A percentile compares a stretch with the other conserved stretches of the same genome.
Conservation (phyloP, 352 stramenopile species). For the Peronospora destructor region DNA sequence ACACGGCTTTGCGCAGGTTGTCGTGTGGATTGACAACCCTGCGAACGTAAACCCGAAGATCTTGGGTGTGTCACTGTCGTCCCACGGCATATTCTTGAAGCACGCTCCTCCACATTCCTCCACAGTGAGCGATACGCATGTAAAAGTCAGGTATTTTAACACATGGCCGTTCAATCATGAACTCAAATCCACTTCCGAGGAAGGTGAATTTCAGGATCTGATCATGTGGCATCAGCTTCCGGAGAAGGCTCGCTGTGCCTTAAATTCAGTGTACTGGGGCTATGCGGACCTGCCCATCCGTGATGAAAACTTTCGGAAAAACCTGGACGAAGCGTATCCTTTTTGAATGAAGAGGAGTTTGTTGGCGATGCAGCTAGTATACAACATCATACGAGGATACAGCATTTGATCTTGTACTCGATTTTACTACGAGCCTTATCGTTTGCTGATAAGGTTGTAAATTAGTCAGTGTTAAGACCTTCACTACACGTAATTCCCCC, state of each 20-base stretch:
- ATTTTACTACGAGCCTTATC: too few relatives aligned
- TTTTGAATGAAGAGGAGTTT: conserved; percentile 1
- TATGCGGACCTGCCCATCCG: conserved; percentile 24
- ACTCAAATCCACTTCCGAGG: conserved; percentile 11
- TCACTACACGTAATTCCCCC: too few relatives aligned
- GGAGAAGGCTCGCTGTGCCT: conserved; percentile 13
- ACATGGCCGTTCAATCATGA: conserved; percentile 23
- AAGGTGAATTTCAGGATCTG: conserved; percentile 15
- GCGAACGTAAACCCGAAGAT: conserved; percentile 16
- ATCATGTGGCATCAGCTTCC: conserved; percentile 26
- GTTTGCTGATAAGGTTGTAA: too few relatives aligned
- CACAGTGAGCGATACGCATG: conserved; percentile 13
- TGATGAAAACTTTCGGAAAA: conserved; percentile 21
- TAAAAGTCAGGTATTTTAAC: conserved; percentile 25
- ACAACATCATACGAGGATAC: too few relatives aligned
- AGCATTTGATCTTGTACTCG: too few relatives aligned
- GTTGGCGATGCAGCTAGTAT: too few relatives aligned
- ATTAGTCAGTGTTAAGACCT: too few relatives aligned
- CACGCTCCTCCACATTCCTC: conserved; percentile 12
- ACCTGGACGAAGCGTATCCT: conserved; percentile 16
- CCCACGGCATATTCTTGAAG: conserved; percentile 23
- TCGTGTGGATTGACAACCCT: conserved; percentile 37
- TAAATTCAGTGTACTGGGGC: conserved; percentile 25
- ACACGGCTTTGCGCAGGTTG: conserved; percentile 37
- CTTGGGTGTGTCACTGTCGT: conserved; percentile 15